Evolutionary conservation across 2,329 filamentous ascomycete species (phyloP).

Genomic region (Hirsutella minnesotensis): DNA sequence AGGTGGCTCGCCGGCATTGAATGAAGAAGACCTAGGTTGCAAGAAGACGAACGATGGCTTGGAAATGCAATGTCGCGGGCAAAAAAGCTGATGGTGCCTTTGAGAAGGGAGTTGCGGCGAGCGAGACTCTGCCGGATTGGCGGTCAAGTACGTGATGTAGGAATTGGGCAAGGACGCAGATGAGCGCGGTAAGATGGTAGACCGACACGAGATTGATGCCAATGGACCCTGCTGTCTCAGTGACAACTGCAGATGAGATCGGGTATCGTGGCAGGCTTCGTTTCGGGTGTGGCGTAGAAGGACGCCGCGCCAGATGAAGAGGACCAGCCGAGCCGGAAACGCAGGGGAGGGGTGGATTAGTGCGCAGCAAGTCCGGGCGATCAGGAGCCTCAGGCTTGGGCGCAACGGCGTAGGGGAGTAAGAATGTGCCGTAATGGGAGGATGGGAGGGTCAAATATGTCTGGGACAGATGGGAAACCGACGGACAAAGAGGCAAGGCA

Average conservation of each 20-base stretch:
- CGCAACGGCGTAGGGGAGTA: too few species aligned
- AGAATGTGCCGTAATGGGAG: too few species aligned
- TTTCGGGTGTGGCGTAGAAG: not conserved
- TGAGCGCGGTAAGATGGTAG: not conserved
- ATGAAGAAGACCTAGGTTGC: too few species aligned
- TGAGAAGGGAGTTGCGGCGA: not conserved
- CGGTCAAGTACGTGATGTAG: not conserved
- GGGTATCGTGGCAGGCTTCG: not conserved
- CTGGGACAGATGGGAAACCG: too few species aligned
- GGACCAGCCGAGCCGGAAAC: not conserved
- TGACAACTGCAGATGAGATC: not conserved
- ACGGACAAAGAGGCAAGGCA: too few species aligned
- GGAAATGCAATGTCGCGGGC: too few species aligned
- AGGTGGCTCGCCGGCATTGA: slow-evolving; percentile 15
- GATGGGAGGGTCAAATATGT: too few species aligned
- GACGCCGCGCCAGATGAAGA: not conserved
- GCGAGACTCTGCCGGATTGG: not conserved
- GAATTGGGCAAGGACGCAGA: not conserved
- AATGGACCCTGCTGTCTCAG: not conserved
- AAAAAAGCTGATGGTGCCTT: not conserved
- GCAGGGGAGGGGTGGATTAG: not conserved
- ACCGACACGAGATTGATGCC: not conserved
- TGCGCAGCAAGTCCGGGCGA: not conserved
- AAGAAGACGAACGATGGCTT: too few species aligned
- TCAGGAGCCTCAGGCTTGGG: too few species aligned